Evolutionary conservation across 805 yeast species (phyloP).

Genomic region (Candida krabiensis): DNA sequence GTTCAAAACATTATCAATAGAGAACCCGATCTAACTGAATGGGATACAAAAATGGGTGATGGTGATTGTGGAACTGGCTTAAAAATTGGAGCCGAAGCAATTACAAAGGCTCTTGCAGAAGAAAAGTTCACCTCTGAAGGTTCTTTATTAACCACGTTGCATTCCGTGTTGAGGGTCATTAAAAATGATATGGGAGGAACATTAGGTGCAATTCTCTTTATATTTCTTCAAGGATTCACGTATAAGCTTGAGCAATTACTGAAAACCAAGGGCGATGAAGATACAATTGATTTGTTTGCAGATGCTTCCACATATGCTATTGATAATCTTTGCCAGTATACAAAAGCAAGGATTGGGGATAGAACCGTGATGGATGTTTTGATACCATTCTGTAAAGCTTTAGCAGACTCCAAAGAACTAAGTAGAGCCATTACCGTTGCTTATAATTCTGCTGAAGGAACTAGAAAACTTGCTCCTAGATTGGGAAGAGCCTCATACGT

Average conservation of each 20-base stretch:
- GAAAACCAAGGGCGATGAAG: constrained; percentile 3
- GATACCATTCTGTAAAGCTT: constrained; percentile 35
- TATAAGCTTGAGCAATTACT: constrained; percentile 31
- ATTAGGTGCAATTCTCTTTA: constrained; percentile 37
- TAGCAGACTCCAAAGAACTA: constrained; percentile 23
- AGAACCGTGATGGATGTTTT: constrained; percentile 42
- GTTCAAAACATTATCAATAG: constrained; percentile 30
- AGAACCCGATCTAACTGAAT: constrained; percentile 38
- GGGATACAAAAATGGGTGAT: constrained; percentile 44
- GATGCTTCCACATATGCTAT: constrained; percentile 28
- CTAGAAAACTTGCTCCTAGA: constrained; percentile 33
- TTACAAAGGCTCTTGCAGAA: constrained; percentile 24
- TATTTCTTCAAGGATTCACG: constrained; percentile 27
- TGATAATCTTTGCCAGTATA: constrained; percentile 32
- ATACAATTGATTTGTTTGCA: constrained; percentile 20
- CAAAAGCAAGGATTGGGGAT: constrained; percentile 39
- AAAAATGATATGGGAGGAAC: constrained; percentile 42
- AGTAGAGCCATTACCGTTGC: constrained; percentile 30
- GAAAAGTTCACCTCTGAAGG: constrained; percentile 21
- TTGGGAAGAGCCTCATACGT: constrained; percentile 41
- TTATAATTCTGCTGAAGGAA: constrained; percentile 35
- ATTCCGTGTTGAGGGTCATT: constrained; percentile 29
- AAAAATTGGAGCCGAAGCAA: constrained; percentile 34
- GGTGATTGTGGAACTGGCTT: constrained; percentile 44
- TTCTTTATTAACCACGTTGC: constrained; percentile 27